Percentiles rank a stretch among this genome's conserved stretches.
Evolutionary conservation across 1,139 yeast species (phyloP).

Genomic region (Suhomyces coccinellae): DNA sequence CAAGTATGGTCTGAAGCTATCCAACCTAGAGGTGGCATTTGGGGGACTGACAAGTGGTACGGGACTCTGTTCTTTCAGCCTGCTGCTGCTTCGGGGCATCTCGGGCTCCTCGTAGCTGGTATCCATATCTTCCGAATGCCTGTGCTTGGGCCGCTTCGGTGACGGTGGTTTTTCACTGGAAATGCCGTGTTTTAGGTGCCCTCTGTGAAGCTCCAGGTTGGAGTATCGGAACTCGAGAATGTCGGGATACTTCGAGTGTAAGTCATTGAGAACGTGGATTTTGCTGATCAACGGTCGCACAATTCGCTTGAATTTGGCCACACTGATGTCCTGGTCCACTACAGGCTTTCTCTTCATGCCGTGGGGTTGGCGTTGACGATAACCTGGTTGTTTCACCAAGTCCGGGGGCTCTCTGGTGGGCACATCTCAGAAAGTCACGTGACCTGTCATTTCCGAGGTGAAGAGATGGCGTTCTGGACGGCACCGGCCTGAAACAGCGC

Average conservation of each 20-base stretch:
- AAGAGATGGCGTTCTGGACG: too few relatives aligned
- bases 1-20: conserved; percentile 26
- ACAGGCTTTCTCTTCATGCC: conserved; percentile 4
- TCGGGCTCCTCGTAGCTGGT: conserved; percentile 2
- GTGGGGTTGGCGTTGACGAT: neutral
- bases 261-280: conserved; percentile 35
- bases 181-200: neutral
- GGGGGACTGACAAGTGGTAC: conserved; percentile 20
- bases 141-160: neutral
- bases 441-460: neutral
- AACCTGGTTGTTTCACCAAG: neutral
- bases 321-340: conserved; percentile 5
- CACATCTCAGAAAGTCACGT: neutral
- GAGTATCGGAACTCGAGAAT: conserved; percentile 8
- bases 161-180: neutral
- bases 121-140: conserved; percentile 2
- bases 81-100: neutral
- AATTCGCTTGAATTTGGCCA: conserved; percentile 34
- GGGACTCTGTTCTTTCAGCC: neutral
- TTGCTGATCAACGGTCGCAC: conserved; percentile 41
- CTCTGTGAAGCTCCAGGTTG: neutral
- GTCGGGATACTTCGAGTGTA: conserved; percentile 26
- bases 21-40: conserved; percentile 28
- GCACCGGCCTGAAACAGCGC: too few relatives aligned
- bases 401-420: neutral